Percentiles rank a stretch among this genome's conserved stretches.
Evolutionary conservation across 805 yeast species (phyloP).

Genomic region (Nakazawaea anatomiae): DNA sequence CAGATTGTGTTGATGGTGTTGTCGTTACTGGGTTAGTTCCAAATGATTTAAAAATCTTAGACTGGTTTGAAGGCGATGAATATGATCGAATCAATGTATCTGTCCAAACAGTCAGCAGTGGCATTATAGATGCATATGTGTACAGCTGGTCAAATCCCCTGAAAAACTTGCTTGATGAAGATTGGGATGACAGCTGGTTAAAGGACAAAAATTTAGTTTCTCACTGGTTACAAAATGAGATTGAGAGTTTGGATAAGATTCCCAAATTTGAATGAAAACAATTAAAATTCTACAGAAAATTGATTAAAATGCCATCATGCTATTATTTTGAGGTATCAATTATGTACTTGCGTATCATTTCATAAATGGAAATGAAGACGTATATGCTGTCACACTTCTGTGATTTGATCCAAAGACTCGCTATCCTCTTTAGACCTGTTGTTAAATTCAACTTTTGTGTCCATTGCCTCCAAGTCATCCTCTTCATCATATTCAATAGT

Average conservation of each 20-base stretch:
- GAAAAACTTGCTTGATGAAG: constrained; percentile 10
- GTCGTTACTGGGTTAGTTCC: constrained; percentile 13
- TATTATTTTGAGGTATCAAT: too few species aligned
- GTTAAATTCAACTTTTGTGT: constrained; percentile 4
- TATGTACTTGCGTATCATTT: too few species aligned
- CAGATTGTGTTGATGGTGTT: constrained; percentile 13
- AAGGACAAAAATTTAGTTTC: constrained; percentile 9
- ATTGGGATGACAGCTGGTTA: constrained; percentile 18
- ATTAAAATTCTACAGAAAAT: too few species aligned
- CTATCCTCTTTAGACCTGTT: neutral
- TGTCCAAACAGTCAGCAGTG: constrained; percentile 5
- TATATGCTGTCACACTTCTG: neutral
- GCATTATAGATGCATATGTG: constrained; percentile 8
- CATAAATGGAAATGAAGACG: neutral
- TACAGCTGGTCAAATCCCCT: constrained; percentile 16
- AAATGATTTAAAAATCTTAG: constrained; percentile 14
- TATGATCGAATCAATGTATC: constrained; percentile 13
- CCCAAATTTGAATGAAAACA: too few species aligned
- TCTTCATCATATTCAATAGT: constrained; percentile 1
- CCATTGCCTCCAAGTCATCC: constrained; percentile 8
- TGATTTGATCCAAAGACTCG: neutral
- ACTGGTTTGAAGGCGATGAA: constrained; percentile 20
- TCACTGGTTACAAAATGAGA: constrained; percentile 16
- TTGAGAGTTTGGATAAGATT: neutral
- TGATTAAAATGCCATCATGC: neutral